Conservation (phyloP, 805 yeast species). For the Cyberlindnera subsufficiens region DNA sequence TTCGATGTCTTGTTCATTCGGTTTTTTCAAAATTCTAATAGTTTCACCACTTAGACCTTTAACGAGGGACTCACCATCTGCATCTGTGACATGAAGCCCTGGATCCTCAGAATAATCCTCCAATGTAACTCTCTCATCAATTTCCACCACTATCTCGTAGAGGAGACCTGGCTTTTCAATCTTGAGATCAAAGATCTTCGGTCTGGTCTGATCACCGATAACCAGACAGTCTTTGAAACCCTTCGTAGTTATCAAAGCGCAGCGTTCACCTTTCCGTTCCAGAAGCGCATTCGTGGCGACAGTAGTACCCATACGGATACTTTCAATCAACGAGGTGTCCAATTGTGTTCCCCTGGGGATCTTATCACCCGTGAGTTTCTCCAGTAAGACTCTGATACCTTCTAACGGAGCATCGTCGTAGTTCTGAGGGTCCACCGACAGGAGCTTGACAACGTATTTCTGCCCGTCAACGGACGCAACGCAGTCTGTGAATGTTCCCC, state of each 20-base stretch:
- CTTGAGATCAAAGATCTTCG: constrained; percentile 78
- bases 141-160: constrained; percentile 71
- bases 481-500: constrained; percentile 85
- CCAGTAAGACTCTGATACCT: constrained; percentile 78
- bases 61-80: constrained; percentile 28
- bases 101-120: constrained; percentile 81
- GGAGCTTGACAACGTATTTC: constrained; percentile 67
- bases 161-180: constrained; percentile 67
- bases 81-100: constrained; percentile 18
- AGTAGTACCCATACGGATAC: constrained; percentile 87
- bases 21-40: constrained; percentile 48
- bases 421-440: constrained; percentile 85
- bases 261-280: constrained; percentile 87
- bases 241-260: constrained; percentile 79
- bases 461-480: constrained; percentile 40
- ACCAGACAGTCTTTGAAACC: constrained; percentile 80
- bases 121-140: constrained; percentile 86
- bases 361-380: constrained; percentile 41
- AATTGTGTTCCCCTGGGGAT: constrained; percentile 59
- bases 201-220: constrained; percentile 91
- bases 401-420: constrained; percentile 90
- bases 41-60: constrained; percentile 66
- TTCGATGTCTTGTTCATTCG: constrained; percentile 39
- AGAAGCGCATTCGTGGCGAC: constrained; percentile 93
- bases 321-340: constrained; percentile 57